Conservation (phyloP, 352 stramenopile species). For the Plasmopara halstedii region DNA sequence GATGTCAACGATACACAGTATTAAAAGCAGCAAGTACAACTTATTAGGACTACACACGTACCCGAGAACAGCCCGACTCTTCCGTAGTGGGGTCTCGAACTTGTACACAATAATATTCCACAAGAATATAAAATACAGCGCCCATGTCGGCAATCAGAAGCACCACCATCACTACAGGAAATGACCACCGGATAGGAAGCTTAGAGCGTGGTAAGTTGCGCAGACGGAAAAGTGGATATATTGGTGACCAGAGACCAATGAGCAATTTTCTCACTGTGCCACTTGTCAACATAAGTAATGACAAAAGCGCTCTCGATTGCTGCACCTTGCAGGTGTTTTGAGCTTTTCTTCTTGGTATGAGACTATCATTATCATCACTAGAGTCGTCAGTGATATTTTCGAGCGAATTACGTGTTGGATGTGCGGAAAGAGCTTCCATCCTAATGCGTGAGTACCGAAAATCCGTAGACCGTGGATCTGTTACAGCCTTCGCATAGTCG, state of each 20-base stretch:
- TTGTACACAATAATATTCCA: conserved; percentile 86
- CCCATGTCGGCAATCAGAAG: conserved; percentile 60
- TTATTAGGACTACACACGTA: conserved; percentile 19
- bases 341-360: conserved; percentile 17
- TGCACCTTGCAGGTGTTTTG: conserved; percentile 1
- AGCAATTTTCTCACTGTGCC: conserved; percentile 21
- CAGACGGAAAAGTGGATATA: conserved; percentile 56
- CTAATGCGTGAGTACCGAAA: conserved; percentile 72
- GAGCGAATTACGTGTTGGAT: conserved; percentile 16
- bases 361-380: conserved; percentile 18
- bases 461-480: conserved; percentile 46
- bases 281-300: conserved; percentile 24
- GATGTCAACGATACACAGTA: conserved; percentile 1
- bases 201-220: conserved; percentile 33
- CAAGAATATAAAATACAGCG: conserved; percentile 64
- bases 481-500: conserved; percentile 17
- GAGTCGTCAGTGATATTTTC: conserved; percentile 11
- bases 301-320: conserved; percentile 18
- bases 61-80: conserved; percentile 68
- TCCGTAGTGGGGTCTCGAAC: conserved; percentile 61
- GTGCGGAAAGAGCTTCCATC: conserved; percentile 66
- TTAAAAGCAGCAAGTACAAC: conserved; percentile 1
- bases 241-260: conserved; percentile 27
- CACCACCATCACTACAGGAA: conserved; percentile 46
- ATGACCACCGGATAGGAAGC: conserved; percentile 26